Base-by-base conservation (phyloP, 78 protist species). In the Chrysochromulina tobinii region DNA sequence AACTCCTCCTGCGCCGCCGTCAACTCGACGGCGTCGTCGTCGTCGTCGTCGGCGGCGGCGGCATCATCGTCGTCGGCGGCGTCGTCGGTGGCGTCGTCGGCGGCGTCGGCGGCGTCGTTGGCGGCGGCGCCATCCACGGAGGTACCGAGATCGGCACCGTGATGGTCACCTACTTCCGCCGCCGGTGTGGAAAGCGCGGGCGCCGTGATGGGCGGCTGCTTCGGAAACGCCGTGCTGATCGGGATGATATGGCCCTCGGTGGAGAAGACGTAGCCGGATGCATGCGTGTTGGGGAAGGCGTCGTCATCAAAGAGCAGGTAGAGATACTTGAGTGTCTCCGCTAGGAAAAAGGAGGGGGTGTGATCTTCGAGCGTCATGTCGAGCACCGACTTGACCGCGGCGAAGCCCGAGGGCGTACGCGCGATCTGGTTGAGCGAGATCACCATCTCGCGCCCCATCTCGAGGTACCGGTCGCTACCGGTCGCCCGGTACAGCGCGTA, bases 281-380 rank as follows among this genome's bases (percentile, higher is more conserved):
- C 23, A 0, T 7, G 59, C 55, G 9, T 97, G 6, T 97, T 87
- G n/a, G 95, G 89, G 48, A 89, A 89, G 87, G 58, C 38, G 15
- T 14, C 58, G 15, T 69, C 89, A 61, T 93, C 97, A 64, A 94
- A 97, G 51, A 97, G 79, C 17, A 97, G 87, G 91, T 91, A 96
- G 20, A 97, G 93, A 79, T 97, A 97, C 94, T 97, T 97, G 86
- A 92, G 87, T 2, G 98, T 97, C 90, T 97, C 98, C 1, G 97
- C 93, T 38, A 96, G 91, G 54, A 89, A 89, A 61, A 48, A 89
- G 5, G 92, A 89, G 61, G 81, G 58, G 81, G 67, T 89, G 92
- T 89, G 92, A 87, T 89, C 92, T 17, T 83, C 21, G 14, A n/a
- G 88, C 91, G 2, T 23, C 51, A 3, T 3, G n/a, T 1, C 14